These are phyloP conservation scores for Myrica gale DNA, from an alignment of 306 rosid genomes.

Conservation along the genomic window DNA sequence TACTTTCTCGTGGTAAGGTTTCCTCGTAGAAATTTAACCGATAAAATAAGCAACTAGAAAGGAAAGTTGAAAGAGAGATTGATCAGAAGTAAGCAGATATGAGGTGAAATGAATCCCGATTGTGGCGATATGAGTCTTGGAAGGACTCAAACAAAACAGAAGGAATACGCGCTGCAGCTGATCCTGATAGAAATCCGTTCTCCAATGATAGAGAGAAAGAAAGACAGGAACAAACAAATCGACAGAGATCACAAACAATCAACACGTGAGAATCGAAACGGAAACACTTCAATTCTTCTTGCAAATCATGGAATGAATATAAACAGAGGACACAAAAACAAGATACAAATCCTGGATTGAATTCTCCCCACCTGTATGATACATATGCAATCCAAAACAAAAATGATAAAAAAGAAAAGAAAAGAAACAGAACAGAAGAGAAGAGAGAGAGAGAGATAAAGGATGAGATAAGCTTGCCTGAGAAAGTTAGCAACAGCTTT, in stretches of 20 bases:
- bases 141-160: slow-evolving; percentile 1
- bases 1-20: background rate
- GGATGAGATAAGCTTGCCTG: slow-evolving; percentile 41
- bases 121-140: background rate
- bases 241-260: slow-evolving; percentile 5
- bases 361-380: background rate
- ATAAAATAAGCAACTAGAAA: background rate
- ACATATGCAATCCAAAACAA: background rate
- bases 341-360: background rate
- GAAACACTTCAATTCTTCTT: too few species aligned
- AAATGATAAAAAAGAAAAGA: background rate
- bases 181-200: background rate
- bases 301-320: background rate
- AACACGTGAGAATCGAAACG: background rate
- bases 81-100: background rate
- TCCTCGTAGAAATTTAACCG: background rate
- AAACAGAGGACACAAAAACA: background rate
- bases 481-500: slow-evolving; percentile 27
- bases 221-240: background rate
- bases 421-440: background rate
- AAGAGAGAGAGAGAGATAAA: background rate
- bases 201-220: background rate
- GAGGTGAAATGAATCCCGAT: slow-evolving; percentile 7
- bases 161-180: background rate
- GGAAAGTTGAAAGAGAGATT: background rate